These are phyloP conservation scores for Verticillium isaacii DNA, from an alignment of 2,329 filamentous ascomycete genomes.

Conservation along the genomic window DNA sequence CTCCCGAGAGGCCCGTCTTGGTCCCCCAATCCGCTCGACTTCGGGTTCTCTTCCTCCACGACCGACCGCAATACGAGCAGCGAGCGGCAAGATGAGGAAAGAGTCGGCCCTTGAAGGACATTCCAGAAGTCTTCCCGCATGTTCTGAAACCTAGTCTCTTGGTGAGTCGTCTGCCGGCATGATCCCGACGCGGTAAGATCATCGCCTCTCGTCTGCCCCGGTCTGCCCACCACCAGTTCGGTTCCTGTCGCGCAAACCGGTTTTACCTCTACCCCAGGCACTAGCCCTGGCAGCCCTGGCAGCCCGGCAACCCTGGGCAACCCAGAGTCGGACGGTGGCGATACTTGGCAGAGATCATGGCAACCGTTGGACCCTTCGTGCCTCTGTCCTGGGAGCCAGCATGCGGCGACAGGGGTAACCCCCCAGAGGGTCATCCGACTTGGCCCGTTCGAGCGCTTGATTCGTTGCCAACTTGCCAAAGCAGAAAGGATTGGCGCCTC, in stretches of 20 bases:
- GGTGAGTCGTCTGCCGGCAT: neutral
- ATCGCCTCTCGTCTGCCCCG: neutral
- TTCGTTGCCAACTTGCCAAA: slow-evolving; percentile 3
- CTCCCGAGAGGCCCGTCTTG: no score
- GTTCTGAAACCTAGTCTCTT: neutral
- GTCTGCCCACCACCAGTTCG: neutral
- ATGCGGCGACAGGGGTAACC: neutral
- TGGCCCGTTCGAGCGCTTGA: neutral
- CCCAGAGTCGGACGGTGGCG: slow-evolving; percentile 5
- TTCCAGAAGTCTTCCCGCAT: slow-evolving; percentile 1
- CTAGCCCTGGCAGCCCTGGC: neutral
- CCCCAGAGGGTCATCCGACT: neutral
- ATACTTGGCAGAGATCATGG: slow-evolving; percentile 12
- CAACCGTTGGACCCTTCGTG: slow-evolving; percentile 1
- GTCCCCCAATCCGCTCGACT: no score
- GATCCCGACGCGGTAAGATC: neutral
- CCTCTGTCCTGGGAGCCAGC: neutral
- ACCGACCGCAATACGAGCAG: no score
- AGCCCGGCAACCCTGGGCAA: neutral
- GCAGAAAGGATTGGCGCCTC: neutral
- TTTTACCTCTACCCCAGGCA: slow-evolving; percentile 2
- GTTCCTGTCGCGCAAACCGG: slow-evolving; percentile 13
- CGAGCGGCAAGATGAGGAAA: neutral
- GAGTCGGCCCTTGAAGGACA: neutral
- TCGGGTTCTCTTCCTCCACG: no score